Percentiles rank a stretch among this genome's conserved stretches.
phyloP scores from a whole-genome alignment of 2,329 filamentous ascomycete genomes.

The Dryadomyces sulphureus region DNA sequence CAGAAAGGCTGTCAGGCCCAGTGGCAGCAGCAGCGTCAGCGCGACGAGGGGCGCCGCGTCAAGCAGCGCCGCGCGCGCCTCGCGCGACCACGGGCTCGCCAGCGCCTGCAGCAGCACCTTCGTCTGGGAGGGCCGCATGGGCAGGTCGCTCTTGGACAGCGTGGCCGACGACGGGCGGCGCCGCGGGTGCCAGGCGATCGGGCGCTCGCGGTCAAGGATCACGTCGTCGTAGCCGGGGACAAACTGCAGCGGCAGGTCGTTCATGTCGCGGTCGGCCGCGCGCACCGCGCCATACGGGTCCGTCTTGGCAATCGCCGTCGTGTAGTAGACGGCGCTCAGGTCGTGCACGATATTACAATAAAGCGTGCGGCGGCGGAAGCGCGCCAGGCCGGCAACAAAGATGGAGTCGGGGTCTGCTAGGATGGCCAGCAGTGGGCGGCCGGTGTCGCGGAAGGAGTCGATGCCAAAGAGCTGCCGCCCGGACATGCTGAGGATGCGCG shows the following conservation, averaged over 20 bases:
- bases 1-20: slow-evolving; percentile 58
- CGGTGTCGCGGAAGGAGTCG: slow-evolving; percentile 72
- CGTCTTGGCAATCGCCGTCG: slow-evolving; percentile 58
- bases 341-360: slow-evolving; percentile 88
- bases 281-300: slow-evolving; percentile 51
- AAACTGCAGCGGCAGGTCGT: slow-evolving; percentile 57
- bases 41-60: slow-evolving; percentile 36
- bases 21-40: slow-evolving; percentile 55
- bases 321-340: slow-evolving; percentile 68
- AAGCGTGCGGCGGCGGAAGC: slow-evolving; percentile 61
- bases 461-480: slow-evolving; percentile 79
- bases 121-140: background rate
- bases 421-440: slow-evolving; percentile 63
- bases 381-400: slow-evolving; percentile 65
- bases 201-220: slow-evolving; percentile 53
- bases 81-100: slow-evolving; percentile 6
- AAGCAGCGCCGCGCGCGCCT: slow-evolving; percentile 5
- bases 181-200: slow-evolving; percentile 26
- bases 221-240: slow-evolving; percentile 59
- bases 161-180: background rate
- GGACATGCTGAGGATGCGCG: slow-evolving; percentile 65
- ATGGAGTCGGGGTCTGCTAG: slow-evolving; percentile 73
- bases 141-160: background rate
- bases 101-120: slow-evolving; percentile 2
- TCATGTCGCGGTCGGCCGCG: slow-evolving; percentile 28